These are phyloP conservation scores for Plasmodium vivax DNA, from an alignment of 169 alveolate genomes.

Conservation along the genomic window DNA sequence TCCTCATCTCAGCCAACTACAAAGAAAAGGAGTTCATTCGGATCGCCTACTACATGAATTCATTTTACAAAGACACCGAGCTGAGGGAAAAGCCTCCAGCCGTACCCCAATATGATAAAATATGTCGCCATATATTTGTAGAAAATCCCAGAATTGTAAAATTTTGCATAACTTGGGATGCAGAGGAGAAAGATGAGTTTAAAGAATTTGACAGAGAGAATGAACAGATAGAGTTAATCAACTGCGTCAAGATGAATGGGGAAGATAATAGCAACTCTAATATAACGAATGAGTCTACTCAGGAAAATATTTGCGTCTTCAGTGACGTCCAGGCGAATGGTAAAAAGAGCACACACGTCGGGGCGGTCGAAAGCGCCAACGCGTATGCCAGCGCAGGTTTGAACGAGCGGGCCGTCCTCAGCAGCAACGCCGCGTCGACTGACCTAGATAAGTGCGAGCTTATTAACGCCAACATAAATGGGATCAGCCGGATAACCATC, in stretches of 20 bases:
- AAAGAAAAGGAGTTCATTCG: constrained; percentile 96
- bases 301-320: constrained; percentile 10
- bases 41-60: constrained; percentile 97
- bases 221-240: constrained; percentile 69
- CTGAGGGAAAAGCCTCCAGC: constrained; percentile 96
- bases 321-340: neutral
- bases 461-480: constrained; percentile 68
- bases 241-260: constrained; percentile 30
- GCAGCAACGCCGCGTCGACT: constrained; percentile 16
- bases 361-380: neutral
- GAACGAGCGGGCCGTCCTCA: neutral
- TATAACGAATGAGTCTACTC: constrained; percentile 27
- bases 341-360: neutral
- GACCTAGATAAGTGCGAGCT: constrained; percentile 65
- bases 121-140: constrained; percentile 92
- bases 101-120: constrained; percentile 90
- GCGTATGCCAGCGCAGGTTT: neutral
- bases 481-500: constrained; percentile 63
- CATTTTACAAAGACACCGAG: constrained; percentile 92
- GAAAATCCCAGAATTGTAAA: constrained; percentile 98
- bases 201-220: constrained; percentile 78
- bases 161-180: constrained; percentile 96
- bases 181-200: constrained; percentile 74
- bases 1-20: constrained; percentile 95
- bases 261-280: constrained; percentile 49